Base-by-base conservation (phyloP, 805 yeast species). In the Pichia thaimueangensis region DNA sequence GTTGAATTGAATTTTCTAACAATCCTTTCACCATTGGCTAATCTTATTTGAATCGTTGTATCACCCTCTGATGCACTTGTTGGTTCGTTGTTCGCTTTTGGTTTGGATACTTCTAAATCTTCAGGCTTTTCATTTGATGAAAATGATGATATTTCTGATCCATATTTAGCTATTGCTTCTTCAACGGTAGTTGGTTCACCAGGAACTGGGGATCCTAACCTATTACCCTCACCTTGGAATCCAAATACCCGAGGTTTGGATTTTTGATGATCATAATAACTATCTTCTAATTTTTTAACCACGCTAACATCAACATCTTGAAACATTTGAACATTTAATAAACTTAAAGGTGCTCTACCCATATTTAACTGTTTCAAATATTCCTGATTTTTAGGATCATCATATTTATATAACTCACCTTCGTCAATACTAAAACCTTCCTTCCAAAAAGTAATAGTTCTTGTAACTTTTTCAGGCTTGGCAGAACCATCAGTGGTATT, bases 401-500 rank as follows among this genome's bases (percentile, higher is more conserved):
- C 96, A 60, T 88, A 93, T 45, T 93, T 71, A 60, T 75, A 82
- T 43, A 93, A 71, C 20, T 77, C 76, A 2, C 97, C 97, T 37
- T 89, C 96, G 25, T 93, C 97, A 21, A 93, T 88, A 48, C 87
- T 86, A 64, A 93, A 93, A 2, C 98, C 98, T 56, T 93, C 91
- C 52, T 80, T 82, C 98, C 98, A 93, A 60, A 93, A 91, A 0
- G 95, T 86, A 48, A 93, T 82, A 33, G 84, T 84, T 56, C 97
- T 74, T 15, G 74, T 71, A 5, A 82, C 96, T 45, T 77, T 80
- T 30, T 65, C 69, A 2, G 57, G 58, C 6, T 55, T 49, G 21
- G 37, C 36, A 16, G 36, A 35, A 9, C 34, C 34, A 20, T 21
- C 24, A 5, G 30, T 34, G 20, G 47, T 12, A 20, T 32, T 3